Conservation (phyloP, 805 yeast genomes). For the Suhomyces faveliae region DNA sequence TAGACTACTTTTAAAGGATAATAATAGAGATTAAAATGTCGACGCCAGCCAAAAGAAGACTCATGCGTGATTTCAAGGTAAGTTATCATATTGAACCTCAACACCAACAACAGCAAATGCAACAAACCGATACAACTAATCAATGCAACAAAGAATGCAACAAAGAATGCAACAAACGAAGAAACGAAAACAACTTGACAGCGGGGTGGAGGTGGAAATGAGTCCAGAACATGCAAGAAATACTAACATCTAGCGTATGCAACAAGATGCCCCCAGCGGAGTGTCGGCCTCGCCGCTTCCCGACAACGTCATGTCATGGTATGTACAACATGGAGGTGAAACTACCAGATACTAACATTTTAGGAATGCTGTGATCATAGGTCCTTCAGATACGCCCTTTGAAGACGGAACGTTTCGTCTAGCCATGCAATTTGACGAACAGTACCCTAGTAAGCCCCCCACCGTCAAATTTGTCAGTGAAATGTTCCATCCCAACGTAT, state of each 20-base stretch:
- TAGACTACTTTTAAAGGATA: neutral
- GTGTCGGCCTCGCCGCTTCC: constrained; percentile 96
- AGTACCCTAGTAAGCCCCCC: constrained; percentile 97
- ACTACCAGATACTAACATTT: constrained; percentile 7
- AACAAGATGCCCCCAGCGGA: constrained; percentile 97
- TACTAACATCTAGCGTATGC: constrained; percentile 65
- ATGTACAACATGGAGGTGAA: constrained; percentile 8
- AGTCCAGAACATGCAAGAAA: too few relatives aligned
- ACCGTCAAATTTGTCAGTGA: constrained; percentile 84
- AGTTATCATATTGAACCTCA: too few relatives aligned
- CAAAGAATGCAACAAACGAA: too few relatives aligned
- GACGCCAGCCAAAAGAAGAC: constrained; percentile 97
- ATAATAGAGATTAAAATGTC: constrained; percentile 56
- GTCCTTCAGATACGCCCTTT: constrained; percentile 96
- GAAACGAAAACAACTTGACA: too few relatives aligned
- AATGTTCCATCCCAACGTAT: constrained; percentile 98
- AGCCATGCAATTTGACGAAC: constrained; percentile 87
- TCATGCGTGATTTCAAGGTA: constrained; percentile 96
- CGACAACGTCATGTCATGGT: constrained; percentile 93
- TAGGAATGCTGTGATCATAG: constrained; percentile 91
- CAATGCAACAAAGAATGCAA: too few relatives aligned
- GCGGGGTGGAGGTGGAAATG: too few relatives aligned
- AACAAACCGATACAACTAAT: too few relatives aligned
- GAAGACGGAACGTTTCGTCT: constrained; percentile 96
- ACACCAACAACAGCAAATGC: too few relatives aligned